A percentile compares a stretch with the other conserved stretches of the same genome.
Evolutionary conservation across 2,329 filamentous ascomycete genomes (phyloP).

Genomic region (Sphaerulina musiva): DNA sequence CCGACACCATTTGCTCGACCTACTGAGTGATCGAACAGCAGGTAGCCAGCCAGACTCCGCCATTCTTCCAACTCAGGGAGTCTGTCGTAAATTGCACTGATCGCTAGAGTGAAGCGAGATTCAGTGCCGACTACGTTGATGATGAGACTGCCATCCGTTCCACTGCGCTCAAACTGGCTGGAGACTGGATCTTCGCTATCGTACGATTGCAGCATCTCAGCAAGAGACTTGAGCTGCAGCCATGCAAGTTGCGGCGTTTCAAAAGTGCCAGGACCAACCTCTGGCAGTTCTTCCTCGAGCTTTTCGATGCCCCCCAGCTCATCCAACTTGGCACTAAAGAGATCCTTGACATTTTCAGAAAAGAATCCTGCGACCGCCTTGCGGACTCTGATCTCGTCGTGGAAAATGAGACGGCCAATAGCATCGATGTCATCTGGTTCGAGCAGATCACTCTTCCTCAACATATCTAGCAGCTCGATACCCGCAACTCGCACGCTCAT

Average conservation of each 20-base stretch:
- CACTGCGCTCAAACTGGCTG: constrained; percentile 41
- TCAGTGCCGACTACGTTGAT: constrained; percentile 62
- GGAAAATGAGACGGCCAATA: constrained; percentile 81
- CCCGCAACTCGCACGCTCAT: constrained; percentile 70
- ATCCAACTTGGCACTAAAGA: constrained; percentile 71
- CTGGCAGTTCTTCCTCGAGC: constrained; percentile 67
- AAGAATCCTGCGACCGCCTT: constrained; percentile 90
- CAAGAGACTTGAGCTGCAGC: constrained; percentile 87
- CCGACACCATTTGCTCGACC: constrained; percentile 48
- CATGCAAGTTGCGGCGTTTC: constrained; percentile 64
- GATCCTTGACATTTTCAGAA: constrained; percentile 74
- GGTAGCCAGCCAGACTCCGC: constrained; percentile 82
- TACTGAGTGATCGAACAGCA: constrained; percentile 80
- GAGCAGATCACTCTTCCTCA: constrained; percentile 77
- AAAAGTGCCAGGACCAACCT: constrained; percentile 61
- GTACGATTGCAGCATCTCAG: constrained; percentile 74
- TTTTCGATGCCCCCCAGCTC: constrained; percentile 74
- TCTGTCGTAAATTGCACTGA: constrained; percentile 76
- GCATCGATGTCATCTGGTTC: constrained; percentile 88
- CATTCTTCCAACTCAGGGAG: constrained; percentile 76
- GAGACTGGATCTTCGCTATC: constrained; percentile 53
- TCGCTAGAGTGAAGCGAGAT: constrained; percentile 77
- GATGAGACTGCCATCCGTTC: constrained; percentile 36
- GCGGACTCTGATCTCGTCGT: constrained; percentile 74
- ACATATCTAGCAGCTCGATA: constrained; percentile 72